phyloP scores from a whole-genome alignment of 2,329 filamentous ascomycete species.

The Trichothecium sympodiale region DNA sequence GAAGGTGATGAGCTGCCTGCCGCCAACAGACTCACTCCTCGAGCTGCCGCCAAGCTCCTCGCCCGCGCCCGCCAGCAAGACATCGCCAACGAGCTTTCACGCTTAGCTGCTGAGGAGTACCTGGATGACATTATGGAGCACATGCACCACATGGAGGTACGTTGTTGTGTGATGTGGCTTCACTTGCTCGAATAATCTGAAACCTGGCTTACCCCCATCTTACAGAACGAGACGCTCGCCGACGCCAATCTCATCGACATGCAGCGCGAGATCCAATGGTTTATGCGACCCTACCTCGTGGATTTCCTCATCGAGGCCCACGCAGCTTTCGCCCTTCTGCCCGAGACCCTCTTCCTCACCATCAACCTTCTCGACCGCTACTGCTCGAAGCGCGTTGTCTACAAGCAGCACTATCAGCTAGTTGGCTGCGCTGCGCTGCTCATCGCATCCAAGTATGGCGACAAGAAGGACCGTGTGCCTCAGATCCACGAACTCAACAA shows the following conservation, averaged over 20 bases:
- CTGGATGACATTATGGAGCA: slow-evolving; percentile 89
- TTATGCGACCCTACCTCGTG: slow-evolving; percentile 95
- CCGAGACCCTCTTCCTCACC: slow-evolving; percentile 90
- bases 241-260: slow-evolving; percentile 96
- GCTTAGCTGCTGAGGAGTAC: slow-evolving; percentile 78
- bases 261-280: slow-evolving; percentile 99
- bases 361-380: slow-evolving; percentile 96
- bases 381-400: slow-evolving; percentile 94
- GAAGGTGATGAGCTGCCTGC: slow-evolving; percentile 40
- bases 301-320: slow-evolving; percentile 98
- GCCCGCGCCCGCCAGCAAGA: slow-evolving; percentile 77
- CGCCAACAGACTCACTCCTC: slow-evolving; percentile 50
- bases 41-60: slow-evolving; percentile 67
- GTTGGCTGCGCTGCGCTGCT: slow-evolving; percentile 92
- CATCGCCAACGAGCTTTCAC: slow-evolving; percentile 81
- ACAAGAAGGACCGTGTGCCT: slow-evolving; percentile 97
- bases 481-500: slow-evolving; percentile 95
- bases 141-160: slow-evolving; percentile 88
- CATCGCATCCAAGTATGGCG: slow-evolving; percentile 96
- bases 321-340: slow-evolving; percentile 83
- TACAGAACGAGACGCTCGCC: slow-evolving; percentile 69
- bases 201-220: slow-evolving; percentile 12
- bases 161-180: too few species aligned
- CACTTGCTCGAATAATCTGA: neutral
- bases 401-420: slow-evolving; percentile 97